phyloP scores from a whole-genome alignment of 257 asterid species.

The Thymus mandschuricus region DNA sequence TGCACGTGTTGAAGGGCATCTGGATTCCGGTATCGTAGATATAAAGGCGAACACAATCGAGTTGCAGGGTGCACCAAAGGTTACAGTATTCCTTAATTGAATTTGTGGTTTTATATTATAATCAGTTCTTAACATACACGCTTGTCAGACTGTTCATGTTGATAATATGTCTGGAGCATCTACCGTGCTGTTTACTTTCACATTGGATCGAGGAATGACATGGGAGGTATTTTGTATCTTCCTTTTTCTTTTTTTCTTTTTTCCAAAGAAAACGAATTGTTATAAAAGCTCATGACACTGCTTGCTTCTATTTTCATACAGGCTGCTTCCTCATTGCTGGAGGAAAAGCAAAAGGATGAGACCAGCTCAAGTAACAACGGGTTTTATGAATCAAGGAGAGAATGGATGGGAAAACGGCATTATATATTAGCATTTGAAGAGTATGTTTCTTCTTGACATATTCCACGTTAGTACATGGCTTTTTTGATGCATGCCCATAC shows the following conservation, averaged over 20 bases:
- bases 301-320: constrained; percentile 37
- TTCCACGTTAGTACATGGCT: too few relatives aligned
- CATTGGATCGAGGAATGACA: constrained; percentile 89
- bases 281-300: constrained; percentile 21
- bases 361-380: constrained; percentile 64
- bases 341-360: constrained; percentile 79
- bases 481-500: constrained; percentile 1
- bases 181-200: constrained; percentile 82
- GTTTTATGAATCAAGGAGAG: constrained; percentile 91
- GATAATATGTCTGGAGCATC: constrained; percentile 94
- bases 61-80: constrained; percentile 87
- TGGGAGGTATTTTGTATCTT: constrained; percentile 71
- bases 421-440: constrained; percentile 80
- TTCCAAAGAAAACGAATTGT: background rate
- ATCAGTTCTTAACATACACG: constrained; percentile 35
- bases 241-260: background rate
- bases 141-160: constrained; percentile 89
- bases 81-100: constrained; percentile 36
- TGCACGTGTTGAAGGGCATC: constrained; percentile 88
- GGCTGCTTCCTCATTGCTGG: constrained; percentile 85
- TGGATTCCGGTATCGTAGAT: constrained; percentile 96
- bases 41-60: constrained; percentile 77
- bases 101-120: constrained; percentile 35
- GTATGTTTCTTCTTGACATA: constrained; percentile 43
- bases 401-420: constrained; percentile 96